A percentile compares a stretch with the other conserved stretches of the same genome.
Evolutionary conservation across 768 basidiomycete species (phyloP).

Genomic region (Auricularia sp.): DNA sequence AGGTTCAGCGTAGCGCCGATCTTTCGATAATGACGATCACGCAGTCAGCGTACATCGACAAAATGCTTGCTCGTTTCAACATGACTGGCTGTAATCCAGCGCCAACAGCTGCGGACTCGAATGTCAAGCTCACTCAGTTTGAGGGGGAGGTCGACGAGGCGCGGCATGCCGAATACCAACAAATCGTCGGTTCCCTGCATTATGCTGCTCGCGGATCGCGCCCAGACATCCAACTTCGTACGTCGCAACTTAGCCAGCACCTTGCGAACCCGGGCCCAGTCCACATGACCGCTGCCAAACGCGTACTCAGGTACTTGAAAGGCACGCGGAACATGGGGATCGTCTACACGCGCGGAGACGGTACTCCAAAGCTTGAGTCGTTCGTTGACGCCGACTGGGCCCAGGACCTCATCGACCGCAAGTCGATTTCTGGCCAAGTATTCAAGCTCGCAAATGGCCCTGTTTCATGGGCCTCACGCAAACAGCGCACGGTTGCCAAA

Average conservation of each 20-base stretch:
- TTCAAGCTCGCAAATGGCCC: too few relatives aligned
- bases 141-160: conserved; percentile 5
- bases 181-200: conserved; percentile 22
- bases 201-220: conserved; percentile 15
- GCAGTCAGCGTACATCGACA: background rate
- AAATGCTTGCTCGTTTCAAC: background rate
- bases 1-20: background rate
- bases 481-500: conserved; percentile 9
- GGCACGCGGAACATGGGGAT: background rate
- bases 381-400: conserved; percentile 15
- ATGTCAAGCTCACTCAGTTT: conserved; percentile 3
- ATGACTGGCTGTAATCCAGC: conserved; percentile 3
- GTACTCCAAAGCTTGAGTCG: background rate
- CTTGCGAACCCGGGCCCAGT: background rate
- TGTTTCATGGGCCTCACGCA: too few relatives aligned
- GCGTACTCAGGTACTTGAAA: conserved; percentile 3
- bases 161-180: conserved; percentile 10
- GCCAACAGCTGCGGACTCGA: background rate
- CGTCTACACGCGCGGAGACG: conserved; percentile 6
- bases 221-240: conserved; percentile 13
- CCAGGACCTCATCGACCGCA: background rate
- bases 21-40: background rate
- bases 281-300: conserved; percentile 4
- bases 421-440: too few relatives aligned
- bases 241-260: conserved; percentile 13